Conservation (phyloP, 495 filamentous ascomycete genomes). For the Chlorociboria aeruginascens region DNA sequence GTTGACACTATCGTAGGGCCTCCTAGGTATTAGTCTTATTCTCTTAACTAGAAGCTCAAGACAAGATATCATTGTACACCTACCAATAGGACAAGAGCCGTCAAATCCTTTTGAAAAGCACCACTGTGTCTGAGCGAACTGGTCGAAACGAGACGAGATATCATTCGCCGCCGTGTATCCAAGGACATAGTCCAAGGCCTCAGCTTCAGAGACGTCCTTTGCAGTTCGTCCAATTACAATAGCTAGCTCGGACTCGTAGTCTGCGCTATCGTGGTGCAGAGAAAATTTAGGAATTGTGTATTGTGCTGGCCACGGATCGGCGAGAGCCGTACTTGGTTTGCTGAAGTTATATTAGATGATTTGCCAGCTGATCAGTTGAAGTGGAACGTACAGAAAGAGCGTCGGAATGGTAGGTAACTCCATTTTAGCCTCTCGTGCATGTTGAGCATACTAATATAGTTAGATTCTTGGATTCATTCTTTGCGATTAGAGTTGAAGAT, state of each 20-base stretch:
- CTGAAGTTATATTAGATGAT: no score
- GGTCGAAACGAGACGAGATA: slow-evolving; percentile 27
- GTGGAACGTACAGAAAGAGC: slow-evolving; percentile 23
- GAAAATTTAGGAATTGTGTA: slow-evolving; percentile 33
- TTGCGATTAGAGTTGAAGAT: neutral
- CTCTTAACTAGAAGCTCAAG: neutral
- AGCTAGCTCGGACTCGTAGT: slow-evolving; percentile 35
- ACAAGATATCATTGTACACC: neutral
- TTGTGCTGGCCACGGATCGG: slow-evolving; percentile 32
- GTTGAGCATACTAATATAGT: slow-evolving; percentile 30
- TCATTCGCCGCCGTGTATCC: slow-evolving; percentile 37
- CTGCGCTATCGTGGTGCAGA: slow-evolving; percentile 22
- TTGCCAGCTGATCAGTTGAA: no score
- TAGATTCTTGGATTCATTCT: neutral
- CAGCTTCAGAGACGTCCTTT: slow-evolving; percentile 33
- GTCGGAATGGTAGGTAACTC: slow-evolving; percentile 30
- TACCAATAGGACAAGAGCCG: slow-evolving; percentile 30
- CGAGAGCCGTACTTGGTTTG: slow-evolving; percentile 30
- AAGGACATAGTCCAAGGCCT: slow-evolving; percentile 33
- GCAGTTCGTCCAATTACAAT: slow-evolving; percentile 33
- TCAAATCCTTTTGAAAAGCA: slow-evolving; percentile 38
- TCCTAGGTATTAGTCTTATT: neutral
- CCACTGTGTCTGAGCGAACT: slow-evolving; percentile 36
- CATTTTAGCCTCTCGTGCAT: slow-evolving; percentile 34
- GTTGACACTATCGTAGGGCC: slow-evolving; percentile 43